These are phyloP conservation scores for Cenchrus fungigraminus DNA, from an alignment of 176 grass and related monocot genomes.

Conservation along the genomic window DNA sequence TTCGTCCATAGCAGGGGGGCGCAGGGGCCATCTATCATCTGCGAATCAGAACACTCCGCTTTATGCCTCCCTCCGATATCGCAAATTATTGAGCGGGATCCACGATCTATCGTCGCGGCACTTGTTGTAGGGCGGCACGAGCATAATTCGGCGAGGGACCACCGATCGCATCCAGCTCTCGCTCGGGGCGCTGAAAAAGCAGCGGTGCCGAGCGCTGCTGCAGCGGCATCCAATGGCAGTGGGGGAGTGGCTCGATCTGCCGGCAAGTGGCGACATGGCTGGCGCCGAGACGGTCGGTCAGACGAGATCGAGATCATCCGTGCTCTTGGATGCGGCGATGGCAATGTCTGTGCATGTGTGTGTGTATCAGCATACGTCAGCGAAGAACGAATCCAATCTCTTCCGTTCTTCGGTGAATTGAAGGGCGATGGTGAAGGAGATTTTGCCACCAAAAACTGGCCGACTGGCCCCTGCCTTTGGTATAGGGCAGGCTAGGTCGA, in stretches of 20 bases:
- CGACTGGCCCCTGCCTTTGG: no score
- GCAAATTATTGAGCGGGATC: not conserved
- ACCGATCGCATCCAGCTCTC: not conserved
- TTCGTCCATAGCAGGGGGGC: no score
- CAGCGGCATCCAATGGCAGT: not conserved
- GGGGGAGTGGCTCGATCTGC: not conserved
- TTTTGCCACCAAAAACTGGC: not conserved
- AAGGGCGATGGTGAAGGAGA: constrained; percentile 29
- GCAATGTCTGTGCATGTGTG: not conserved
- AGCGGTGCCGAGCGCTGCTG: constrained; percentile 1
- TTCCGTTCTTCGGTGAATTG: not conserved
- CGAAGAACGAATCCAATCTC: not conserved
- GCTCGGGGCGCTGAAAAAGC: constrained; percentile 29
- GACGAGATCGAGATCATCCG: not conserved
- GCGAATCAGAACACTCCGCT: constrained; percentile 18
- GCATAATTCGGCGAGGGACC: constrained; percentile 11
- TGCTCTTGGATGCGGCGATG: not conserved
- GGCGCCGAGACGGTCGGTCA: constrained; percentile 15
- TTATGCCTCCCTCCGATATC: not conserved
- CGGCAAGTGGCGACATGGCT: constrained; percentile 27
- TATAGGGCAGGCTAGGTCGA: no score
- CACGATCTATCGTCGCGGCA: not conserved
- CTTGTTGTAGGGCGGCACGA: not conserved
- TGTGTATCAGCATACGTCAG: not conserved
- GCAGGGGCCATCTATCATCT: not conserved